These are phyloP conservation scores for Isatis tinctoria DNA, from an alignment of 345 rosid genomes.

Conservation along the genomic window DNA sequence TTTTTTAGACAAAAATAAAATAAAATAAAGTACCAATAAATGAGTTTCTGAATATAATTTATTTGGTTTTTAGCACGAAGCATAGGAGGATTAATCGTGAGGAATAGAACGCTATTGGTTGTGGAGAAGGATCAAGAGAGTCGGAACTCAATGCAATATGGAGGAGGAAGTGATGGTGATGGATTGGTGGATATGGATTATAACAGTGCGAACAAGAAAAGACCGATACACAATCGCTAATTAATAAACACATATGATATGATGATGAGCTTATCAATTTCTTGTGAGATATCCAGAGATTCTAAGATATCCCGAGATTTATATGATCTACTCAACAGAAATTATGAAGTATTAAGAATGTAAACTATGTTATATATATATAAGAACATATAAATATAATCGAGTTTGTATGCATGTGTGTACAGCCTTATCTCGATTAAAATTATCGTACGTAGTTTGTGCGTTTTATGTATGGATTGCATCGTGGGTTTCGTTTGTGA, in stretches of 20 bases:
- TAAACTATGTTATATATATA: not conserved
- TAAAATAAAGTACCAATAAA: not conserved
- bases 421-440: not conserved
- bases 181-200: slow-evolving; percentile 37
- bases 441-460: not conserved
- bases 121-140: slow-evolving; percentile 25
- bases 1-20: not conserved
- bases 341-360: slow-evolving; percentile 2
- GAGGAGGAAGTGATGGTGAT: slow-evolving; percentile 27
- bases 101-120: not conserved
- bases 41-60: not conserved
- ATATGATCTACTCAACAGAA: not conserved
- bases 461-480: slow-evolving; percentile 17
- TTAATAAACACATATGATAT: not conserved
- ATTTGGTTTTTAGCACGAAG: slow-evolving; percentile 1
- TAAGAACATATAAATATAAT: not conserved
- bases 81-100: slow-evolving; percentile 4
- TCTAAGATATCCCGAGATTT: slow-evolving; percentile 32
- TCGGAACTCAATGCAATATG: slow-evolving; percentile 1
- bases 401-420: slow-evolving; percentile 4
- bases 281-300: slow-evolving; percentile 29
- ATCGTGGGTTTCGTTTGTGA: not conserved
- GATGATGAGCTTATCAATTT: not conserved
- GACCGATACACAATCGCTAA: slow-evolving; percentile 32
- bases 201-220: slow-evolving; percentile 33